These are phyloP conservation scores for Ophiostoma novo-ulmi DNA, from an alignment of 2,329 filamentous ascomycete species.

Conservation along the genomic window DNA sequence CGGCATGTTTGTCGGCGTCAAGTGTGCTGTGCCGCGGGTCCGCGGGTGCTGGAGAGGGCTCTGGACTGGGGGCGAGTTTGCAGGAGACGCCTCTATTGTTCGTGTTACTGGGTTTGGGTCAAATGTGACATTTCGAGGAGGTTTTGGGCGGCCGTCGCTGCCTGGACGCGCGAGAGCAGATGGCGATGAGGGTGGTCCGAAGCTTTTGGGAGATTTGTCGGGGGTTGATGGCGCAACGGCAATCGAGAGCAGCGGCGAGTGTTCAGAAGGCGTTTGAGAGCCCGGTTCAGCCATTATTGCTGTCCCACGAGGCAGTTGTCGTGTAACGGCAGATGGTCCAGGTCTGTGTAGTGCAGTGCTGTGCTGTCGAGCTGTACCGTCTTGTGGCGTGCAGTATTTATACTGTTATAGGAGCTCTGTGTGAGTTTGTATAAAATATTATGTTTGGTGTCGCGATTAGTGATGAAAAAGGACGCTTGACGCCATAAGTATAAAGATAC, in stretches of 20 bases:
- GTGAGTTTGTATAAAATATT: background rate
- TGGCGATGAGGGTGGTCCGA: conserved; percentile 20
- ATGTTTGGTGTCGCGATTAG: background rate
- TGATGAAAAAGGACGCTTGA: background rate
- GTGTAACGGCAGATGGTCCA: background rate
- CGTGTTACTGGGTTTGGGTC: conserved; percentile 63
- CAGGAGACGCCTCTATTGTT: conserved; percentile 44
- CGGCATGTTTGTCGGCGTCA: conserved; percentile 34
- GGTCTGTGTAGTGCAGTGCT: background rate
- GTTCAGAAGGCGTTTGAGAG: conserved; percentile 23
- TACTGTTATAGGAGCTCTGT: background rate
- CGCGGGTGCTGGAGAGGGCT: conserved; percentile 33
- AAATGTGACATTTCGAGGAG: conserved; percentile 67
- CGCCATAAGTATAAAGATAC: background rate
- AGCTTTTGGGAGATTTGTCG: background rate
- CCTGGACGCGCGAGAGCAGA: conserved; percentile 26
- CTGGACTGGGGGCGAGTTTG: conserved; percentile 18
- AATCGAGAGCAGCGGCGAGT: conserved; percentile 30
- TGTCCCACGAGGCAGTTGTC: background rate
- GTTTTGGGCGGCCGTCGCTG: conserved; percentile 39
- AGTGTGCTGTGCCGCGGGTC: conserved; percentile 30
- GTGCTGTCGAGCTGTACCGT: background rate
- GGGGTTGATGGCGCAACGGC: background rate
- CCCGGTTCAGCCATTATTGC: background rate
- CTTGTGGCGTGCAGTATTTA: background rate